A percentile compares a stretch with the other conserved stretches of the same genome.
Evolutionary conservation across 108 stramenopile genomes (phyloP).

Genomic region (Pseudonitzschia delicatissima): DNA sequence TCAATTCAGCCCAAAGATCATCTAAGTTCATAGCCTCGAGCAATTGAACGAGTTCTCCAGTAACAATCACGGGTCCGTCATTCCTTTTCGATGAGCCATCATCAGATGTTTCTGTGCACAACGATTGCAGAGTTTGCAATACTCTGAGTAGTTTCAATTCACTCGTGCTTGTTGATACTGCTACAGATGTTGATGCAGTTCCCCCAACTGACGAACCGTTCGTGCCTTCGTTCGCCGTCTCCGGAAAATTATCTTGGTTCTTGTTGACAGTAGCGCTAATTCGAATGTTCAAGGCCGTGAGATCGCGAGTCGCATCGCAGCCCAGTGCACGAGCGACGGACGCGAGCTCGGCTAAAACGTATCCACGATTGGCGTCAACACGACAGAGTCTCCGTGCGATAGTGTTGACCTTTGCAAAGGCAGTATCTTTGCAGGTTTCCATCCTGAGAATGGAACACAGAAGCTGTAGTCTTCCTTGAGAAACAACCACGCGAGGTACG

Average conservation of each 20-base stretch:
- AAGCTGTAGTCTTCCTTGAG: slow-evolving; percentile 56
- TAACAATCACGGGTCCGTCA: slow-evolving; percentile 39
- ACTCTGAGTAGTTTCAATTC: slow-evolving; percentile 90
- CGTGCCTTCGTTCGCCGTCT: neutral
- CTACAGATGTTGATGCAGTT: slow-evolving; percentile 73
- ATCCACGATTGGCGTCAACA: slow-evolving; percentile 61
- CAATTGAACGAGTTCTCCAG: slow-evolving; percentile 61
- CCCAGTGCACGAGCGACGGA: slow-evolving; percentile 71
- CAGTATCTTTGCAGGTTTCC: slow-evolving; percentile 75
- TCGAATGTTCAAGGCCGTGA: slow-evolving; percentile 60
- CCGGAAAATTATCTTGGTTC: slow-evolving; percentile 3
- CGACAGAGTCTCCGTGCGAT: slow-evolving; percentile 67
- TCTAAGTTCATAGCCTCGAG: slow-evolving; percentile 70
- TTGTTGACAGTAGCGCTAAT: slow-evolving; percentile 44
- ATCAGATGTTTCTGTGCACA: slow-evolving; percentile 56
- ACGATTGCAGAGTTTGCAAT: slow-evolving; percentile 76
- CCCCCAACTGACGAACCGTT: slow-evolving; percentile 10
- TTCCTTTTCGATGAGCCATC: slow-evolving; percentile 43
- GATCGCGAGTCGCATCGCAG: slow-evolving; percentile 65
- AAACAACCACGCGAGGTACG: slow-evolving; percentile 66
- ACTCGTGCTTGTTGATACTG: slow-evolving; percentile 80
- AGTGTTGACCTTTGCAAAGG: slow-evolving; percentile 73
- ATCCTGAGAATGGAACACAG: slow-evolving; percentile 70
- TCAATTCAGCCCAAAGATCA: slow-evolving; percentile 77
- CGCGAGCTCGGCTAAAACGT: slow-evolving; percentile 56